Conservation (phyloP, 306 rosid species). For the Prosopis cineraria region DNA sequence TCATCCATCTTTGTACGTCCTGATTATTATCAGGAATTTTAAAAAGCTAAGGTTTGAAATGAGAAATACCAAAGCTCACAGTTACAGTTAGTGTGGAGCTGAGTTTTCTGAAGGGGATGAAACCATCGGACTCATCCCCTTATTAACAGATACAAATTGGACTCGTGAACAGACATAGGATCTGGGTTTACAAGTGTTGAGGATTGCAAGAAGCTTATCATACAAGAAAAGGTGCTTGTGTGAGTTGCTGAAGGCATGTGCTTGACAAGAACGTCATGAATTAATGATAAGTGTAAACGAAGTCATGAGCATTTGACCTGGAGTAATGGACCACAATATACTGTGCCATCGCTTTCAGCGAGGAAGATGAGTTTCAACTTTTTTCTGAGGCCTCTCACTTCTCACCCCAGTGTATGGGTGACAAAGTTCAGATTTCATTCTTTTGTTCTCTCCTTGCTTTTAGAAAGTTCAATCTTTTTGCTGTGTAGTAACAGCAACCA, state of each 20-base stretch:
- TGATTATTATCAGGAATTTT: not conserved
- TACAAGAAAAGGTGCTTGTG: not conserved
- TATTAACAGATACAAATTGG: not conserved
- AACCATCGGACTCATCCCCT: not conserved
- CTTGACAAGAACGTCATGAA: slow-evolving; percentile 11
- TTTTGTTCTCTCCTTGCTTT: not conserved
- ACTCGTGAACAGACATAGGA: not conserved
- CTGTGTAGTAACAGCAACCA: not conserved
- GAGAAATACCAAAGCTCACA: not conserved
- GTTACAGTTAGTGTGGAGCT: not conserved
- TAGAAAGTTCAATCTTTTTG: not conserved
- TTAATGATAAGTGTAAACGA: slow-evolving; percentile 2
- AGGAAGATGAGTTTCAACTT: slow-evolving; percentile 9
- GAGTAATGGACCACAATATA: slow-evolving; percentile 12
- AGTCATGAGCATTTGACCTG: not conserved
- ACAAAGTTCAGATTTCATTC: slow-evolving; percentile 20
- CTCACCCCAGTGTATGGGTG: not conserved
- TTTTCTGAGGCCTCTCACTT: not conserved
- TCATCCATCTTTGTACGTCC: not conserved
- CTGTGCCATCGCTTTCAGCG: not conserved
- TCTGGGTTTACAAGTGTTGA: not conserved
- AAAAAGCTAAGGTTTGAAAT: not conserved
- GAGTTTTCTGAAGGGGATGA: not conserved
- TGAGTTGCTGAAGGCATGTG: not conserved
- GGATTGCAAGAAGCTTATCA: not conserved